Base-by-base conservation (phyloP, 192 early-diverging fungal genomes). In the Coemansia sp. region DNA sequence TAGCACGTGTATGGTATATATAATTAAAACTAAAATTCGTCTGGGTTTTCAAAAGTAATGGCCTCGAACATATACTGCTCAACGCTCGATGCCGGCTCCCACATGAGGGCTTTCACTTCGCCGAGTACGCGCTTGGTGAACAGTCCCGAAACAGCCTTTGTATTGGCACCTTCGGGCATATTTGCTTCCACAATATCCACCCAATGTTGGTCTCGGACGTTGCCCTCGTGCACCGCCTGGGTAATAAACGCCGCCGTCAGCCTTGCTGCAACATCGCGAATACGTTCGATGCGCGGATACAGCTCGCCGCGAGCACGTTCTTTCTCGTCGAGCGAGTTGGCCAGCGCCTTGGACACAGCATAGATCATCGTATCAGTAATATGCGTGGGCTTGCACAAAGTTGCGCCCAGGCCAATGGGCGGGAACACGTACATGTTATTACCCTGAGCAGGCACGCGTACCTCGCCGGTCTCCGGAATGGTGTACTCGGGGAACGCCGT, bases 341-440 rank as follows among this genome's bases (percentile, higher is more conserved):
- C 87, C 17, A 96, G 87, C 21, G 89, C 87, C 38, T 86, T 86
- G 17, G 95, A 86, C 4, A 89, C 85, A 4, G 85, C 82, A 67
- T 92, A 92, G 39, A 98, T 85, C 92, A 96, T 90, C 48, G 74
- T 80, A 66, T 94, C 90, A 23, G 91, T 89, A 56, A 97, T 90
- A 21, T 49, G 62, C n/a, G 53, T 49, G 21, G 93, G 82, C 65
- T 89, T 87, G 62, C 91, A 88, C 27, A 97, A 72, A 45, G 89
- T 86, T 11, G 90, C 75, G 59, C 96, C 96, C 22, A 96, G 84
- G 4, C 96, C 96, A 39, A 98, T 86, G 54, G 93, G 90, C n/a
- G 96, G 96, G 87, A 96, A 98, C 57, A 92, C 90, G 70, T 95
- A 98, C 90, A 93, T 94, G 82, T 96, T 96, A 83, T 96, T 94